Conservation (phyloP, 257 asterid genomes). For the Jacaranda copaia region DNA sequence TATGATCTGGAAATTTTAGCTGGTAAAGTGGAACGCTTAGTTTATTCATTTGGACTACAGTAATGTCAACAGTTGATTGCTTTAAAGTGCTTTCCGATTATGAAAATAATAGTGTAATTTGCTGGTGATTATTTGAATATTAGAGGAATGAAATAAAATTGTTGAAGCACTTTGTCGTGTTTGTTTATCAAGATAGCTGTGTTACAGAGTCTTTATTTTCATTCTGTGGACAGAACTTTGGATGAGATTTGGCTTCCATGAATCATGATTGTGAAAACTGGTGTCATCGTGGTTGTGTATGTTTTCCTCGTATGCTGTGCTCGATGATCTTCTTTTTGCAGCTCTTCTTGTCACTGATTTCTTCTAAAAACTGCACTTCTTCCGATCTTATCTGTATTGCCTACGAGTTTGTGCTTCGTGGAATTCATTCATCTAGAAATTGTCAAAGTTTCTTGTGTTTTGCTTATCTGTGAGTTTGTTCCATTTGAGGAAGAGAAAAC, state of each 20-base stretch:
- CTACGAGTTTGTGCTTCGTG: not conserved
- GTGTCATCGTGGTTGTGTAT: not conserved
- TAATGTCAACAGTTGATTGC: conserved; percentile 8
- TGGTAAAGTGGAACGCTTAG: conserved; percentile 33
- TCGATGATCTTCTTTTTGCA: not conserved
- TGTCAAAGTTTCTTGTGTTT: not conserved
- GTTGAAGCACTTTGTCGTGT: not conserved
- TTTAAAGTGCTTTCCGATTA: not conserved
- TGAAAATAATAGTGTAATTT: not conserved
- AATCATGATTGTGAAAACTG: not conserved
- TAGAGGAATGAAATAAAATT: not conserved
- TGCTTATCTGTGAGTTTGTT: not conserved
- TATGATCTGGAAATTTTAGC: conserved; percentile 37
- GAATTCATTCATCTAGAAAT: not conserved
- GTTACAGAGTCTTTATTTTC: conserved; percentile 13
- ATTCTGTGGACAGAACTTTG: not conserved
- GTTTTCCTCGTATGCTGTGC: not conserved
- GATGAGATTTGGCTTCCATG: not conserved
- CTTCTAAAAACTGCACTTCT: not conserved
- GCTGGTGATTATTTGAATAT: not conserved
- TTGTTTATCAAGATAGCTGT: not conserved
- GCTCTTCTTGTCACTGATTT: not conserved
- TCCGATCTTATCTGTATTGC: not conserved
- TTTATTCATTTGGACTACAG: not conserved
- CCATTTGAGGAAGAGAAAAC: not conserved